Evolutionary conservation across 176 grass and related monocot genomes (phyloP).

Genomic region (Puccinellia tenuiflora): DNA sequence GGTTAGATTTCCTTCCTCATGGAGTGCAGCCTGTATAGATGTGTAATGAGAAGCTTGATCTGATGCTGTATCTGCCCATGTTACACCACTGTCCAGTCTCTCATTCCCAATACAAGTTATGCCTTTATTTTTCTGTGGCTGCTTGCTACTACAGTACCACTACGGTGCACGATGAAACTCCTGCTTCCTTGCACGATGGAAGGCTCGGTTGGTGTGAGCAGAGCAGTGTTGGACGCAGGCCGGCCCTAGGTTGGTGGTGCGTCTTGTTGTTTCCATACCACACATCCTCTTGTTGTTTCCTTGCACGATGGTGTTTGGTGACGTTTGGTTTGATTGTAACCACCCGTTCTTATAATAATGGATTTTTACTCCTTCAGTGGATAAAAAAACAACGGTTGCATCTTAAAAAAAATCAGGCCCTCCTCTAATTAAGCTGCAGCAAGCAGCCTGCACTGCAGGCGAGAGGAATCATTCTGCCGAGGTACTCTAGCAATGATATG

Average conservation of each 20-base stretch:
- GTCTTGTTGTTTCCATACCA: neutral
- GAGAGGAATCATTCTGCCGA: slow-evolving; percentile 20
- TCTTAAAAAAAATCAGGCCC: neutral
- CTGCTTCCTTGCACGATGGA: neutral
- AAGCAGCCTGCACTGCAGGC: slow-evolving; percentile 14
- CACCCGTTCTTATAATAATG: neutral
- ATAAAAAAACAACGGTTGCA: neutral
- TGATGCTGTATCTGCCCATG: neutral
- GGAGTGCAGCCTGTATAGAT: slow-evolving; percentile 17
- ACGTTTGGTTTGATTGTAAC: neutral
- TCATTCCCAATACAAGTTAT: neutral
- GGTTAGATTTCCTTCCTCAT: neutral
- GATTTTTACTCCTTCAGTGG: neutral
- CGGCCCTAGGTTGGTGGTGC: neutral
- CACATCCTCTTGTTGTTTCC: neutral
- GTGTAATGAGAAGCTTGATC: slow-evolving; percentile 23
- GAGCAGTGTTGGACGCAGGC: neutral
- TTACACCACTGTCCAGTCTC: neutral
- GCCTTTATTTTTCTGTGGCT: neutral
- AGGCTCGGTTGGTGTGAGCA: neutral
- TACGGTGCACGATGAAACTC: neutral
- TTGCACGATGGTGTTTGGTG: neutral
- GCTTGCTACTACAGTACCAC: too few species aligned
- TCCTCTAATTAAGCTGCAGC: neutral
- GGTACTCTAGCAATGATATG: slow-evolving; percentile 4